A percentile compares a stretch with the other conserved stretches of the same genome.
These are phyloP conservation scores for Penicillium pulvis DNA, from an alignment of 495 filamentous ascomycete species.

Conservation along the genomic window DNA sequence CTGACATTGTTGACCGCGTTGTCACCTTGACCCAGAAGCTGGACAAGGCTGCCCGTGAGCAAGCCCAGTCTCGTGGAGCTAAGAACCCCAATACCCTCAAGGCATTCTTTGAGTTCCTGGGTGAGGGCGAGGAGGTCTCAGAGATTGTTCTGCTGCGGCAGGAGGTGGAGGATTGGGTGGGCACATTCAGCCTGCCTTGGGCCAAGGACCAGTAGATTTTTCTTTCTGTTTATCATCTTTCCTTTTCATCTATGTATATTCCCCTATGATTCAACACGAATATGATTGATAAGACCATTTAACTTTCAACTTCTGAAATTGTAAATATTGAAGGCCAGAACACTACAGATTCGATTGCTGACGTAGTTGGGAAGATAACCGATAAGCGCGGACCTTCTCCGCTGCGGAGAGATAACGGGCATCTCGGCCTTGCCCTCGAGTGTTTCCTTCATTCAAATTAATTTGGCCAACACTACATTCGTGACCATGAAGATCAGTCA, in stretches of 20 bases:
- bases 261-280: conserved; percentile 25
- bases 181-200: conserved; percentile 91
- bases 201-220: conserved; percentile 46
- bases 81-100: conserved; percentile 82
- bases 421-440: not conserved
- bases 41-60: conserved; percentile 76
- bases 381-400: conserved; percentile 8
- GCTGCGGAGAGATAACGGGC: not conserved
- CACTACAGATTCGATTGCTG: not conserved
- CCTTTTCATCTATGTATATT: conserved; percentile 25
- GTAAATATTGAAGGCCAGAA: not conserved
- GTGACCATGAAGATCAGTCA: conserved; percentile 41
- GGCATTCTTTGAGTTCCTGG: conserved; percentile 81
- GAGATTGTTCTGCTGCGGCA: conserved; percentile 86
- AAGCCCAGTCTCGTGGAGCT: conserved; percentile 69
- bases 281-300: conserved; percentile 25
- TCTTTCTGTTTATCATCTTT: conserved; percentile 12
- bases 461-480: not conserved
- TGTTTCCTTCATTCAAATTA: not conserved
- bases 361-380: conserved; percentile 9
- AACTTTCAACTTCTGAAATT: not conserved
- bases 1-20: conserved; percentile 89
- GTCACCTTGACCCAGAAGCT: conserved; percentile 81
- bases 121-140: conserved; percentile 76
- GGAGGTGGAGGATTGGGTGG: conserved; percentile 95